Evolutionary conservation across 768 basidiomycete genomes (phyloP).

Genomic region (Asterophora parasitica): DNA sequence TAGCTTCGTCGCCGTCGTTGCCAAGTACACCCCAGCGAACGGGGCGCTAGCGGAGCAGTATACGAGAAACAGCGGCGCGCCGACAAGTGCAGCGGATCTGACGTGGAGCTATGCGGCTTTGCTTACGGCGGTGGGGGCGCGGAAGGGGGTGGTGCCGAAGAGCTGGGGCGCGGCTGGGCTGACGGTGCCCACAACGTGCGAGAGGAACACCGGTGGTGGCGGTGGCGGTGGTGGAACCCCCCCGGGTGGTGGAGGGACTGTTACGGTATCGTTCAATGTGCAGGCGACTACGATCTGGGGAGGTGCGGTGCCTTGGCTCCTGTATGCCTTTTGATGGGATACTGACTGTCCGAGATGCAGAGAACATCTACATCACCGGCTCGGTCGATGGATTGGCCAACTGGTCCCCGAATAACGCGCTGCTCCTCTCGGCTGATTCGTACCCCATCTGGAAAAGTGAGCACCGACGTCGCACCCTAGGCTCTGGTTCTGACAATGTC

Average conservation of each 20-base stretch:
- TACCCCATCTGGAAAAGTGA: conserved; percentile 70
- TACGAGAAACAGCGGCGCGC: conserved; percentile 42
- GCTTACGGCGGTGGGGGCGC: conserved; percentile 53
- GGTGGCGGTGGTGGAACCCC: conserved; percentile 3
- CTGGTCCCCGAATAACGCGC: conserved; percentile 58
- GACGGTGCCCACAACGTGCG: conserved; percentile 42
- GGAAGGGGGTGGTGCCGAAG: conserved; percentile 39
- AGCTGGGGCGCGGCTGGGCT: conserved; percentile 68
- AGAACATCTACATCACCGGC: conserved; percentile 67
- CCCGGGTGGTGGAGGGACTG: conserved; percentile 21
- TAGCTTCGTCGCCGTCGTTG: conserved; percentile 51
- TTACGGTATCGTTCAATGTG: conserved; percentile 63
- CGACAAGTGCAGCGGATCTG: conserved; percentile 57
- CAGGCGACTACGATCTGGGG: conserved; percentile 53
- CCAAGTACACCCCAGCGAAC: conserved; percentile 56
- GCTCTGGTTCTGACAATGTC: background rate
- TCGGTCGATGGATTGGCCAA: conserved; percentile 48
- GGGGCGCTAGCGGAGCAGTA: conserved; percentile 68
- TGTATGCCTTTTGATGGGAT: background rate
- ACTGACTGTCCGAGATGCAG: conserved; percentile 26
- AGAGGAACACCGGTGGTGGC: conserved; percentile 22
- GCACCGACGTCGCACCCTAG: conserved; percentile 14
- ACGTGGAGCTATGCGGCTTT: conserved; percentile 78
- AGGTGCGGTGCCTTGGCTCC: conserved; percentile 34
- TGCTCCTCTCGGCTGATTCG: conserved; percentile 46